Evolutionary conservation across 768 basidiomycete genomes (phyloP).

Genomic region (Mycena sanguinolenta): DNA sequence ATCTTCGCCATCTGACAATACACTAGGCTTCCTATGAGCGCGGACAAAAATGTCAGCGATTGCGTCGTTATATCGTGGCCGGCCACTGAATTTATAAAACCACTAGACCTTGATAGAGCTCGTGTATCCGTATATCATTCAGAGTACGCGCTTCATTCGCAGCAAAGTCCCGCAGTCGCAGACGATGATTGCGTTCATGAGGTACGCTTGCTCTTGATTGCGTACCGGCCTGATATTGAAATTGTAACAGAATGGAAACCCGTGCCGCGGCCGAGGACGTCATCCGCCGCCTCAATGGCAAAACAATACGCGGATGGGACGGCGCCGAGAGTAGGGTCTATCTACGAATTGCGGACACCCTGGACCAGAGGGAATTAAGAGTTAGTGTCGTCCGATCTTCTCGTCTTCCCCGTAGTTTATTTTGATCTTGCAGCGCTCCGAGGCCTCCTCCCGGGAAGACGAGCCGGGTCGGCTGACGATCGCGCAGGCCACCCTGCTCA

Average conservation of each 20-base stretch:
- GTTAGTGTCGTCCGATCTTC: slow-evolving; percentile 50
- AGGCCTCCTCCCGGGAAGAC: slow-evolving; percentile 3
- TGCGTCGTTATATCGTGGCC: neutral
- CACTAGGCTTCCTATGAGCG: slow-evolving; percentile 58
- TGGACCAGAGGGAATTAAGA: slow-evolving; percentile 66
- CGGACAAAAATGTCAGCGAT: slow-evolving; percentile 57
- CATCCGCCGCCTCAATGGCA: slow-evolving; percentile 66
- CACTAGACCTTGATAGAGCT: slow-evolving; percentile 58
- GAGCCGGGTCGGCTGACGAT: slow-evolving; percentile 25
- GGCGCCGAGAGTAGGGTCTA: slow-evolving; percentile 66
- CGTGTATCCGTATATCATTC: slow-evolving; percentile 62
- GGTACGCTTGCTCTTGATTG: slow-evolving; percentile 49
- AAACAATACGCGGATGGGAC: slow-evolving; percentile 67
- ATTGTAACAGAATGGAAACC: slow-evolving; percentile 56
- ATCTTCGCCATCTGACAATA: neutral
- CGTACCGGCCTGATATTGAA: neutral
- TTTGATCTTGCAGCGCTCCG: slow-evolving; percentile 21
- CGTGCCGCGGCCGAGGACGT: slow-evolving; percentile 68
- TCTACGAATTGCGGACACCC: slow-evolving; percentile 67
- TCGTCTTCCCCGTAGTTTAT: neutral
- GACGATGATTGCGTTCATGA: slow-evolving; percentile 70
- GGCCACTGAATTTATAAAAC: neutral
- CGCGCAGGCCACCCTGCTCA: slow-evolving; percentile 34
- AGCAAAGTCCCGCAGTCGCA: slow-evolving; percentile 66
- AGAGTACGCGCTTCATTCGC: slow-evolving; percentile 68